Percentiles rank a stretch among this genome's conserved stretches.
These are phyloP conservation scores for Dryas octopetala DNA, from an alignment of 306 rosid genomes.

Conservation along the genomic window DNA sequence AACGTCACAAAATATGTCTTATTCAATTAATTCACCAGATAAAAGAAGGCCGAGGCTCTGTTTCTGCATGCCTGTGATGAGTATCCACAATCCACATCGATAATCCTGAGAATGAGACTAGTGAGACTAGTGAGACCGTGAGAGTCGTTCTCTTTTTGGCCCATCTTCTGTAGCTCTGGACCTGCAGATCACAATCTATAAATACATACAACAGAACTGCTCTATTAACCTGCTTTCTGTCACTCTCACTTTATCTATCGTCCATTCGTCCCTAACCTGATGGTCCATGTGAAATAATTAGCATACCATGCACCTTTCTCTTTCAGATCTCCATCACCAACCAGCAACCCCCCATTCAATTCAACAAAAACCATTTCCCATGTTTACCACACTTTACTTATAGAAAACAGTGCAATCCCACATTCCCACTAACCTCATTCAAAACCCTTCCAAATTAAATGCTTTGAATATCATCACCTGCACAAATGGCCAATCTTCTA, in stretches of 20 bases:
- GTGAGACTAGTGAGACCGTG: background rate
- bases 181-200: background rate
- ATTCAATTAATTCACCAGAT: background rate
- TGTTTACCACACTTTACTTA: conserved; percentile 1
- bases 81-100: too few relatives aligned
- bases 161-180: background rate
- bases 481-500: conserved; percentile 39
- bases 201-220: background rate
- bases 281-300: background rate
- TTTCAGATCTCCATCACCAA: conserved; percentile 20
- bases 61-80: background rate
- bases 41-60: background rate
- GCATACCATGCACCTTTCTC: background rate
- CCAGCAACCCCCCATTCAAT: conserved; percentile 1
- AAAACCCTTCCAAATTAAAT: background rate
- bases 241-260: background rate
- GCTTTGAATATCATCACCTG: background rate
- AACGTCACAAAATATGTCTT: background rate
- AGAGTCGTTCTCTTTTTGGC: background rate
- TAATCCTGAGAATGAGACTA: too few relatives aligned
- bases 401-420: background rate
- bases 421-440: conserved; percentile 1
- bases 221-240: conserved; percentile 4
- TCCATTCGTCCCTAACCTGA: background rate
- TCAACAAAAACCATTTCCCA: conserved; percentile 25